Base-by-base conservation (phyloP, 1,284 basidiomycete genomes). In the Leccinum subatratum region DNA sequence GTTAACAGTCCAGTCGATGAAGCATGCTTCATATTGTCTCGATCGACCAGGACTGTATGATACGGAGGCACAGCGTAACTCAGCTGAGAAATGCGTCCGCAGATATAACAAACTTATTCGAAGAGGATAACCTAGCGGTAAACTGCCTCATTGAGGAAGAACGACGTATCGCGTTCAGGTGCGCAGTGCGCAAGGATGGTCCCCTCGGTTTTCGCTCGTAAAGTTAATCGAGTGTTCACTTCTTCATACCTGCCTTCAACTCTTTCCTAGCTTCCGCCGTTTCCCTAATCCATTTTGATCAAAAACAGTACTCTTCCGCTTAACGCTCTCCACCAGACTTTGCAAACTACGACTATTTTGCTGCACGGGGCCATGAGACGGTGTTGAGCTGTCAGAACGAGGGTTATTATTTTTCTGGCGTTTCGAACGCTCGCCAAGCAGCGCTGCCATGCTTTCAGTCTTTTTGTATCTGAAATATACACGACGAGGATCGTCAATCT, bases 401-500 rank as follows among this genome's bases (percentile, higher is more conserved):
- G 74, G 71, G 22, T 72, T 71, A 62, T 77, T 75, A 62, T 77
- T 75, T 64, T 81, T 81, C 66, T 86, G 86, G 39, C 88, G 83
- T 70, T 85, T 86, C 25, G 85, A 79, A 22, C 91, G 85, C 71
- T 91, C 93, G 20, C 88, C 83, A 56, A 98, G 81, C 8, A 98
- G 81, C 3, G 89, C 88, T 16, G 86, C 76, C 95, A 97, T 98
- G 64, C 88, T 88, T 78, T 91, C 91, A 2, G 95, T 95, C 80
- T 92, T 94, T 77, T 91, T 93, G 82, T 91, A 96, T 67, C 94
- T 96, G 66, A 67, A 22, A 64, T 22, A 48, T 6, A 30, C 1
- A 9, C 28, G 32, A 20, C 39, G 9, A 32, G 51, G 16, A 30
- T 37, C n/a, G 9, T 71, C 5, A 63, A 16, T 9, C 6, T 16